phyloP scores from a whole-genome alignment of 768 basidiomycete species.

The Kwoniella dejecticola region DNA sequence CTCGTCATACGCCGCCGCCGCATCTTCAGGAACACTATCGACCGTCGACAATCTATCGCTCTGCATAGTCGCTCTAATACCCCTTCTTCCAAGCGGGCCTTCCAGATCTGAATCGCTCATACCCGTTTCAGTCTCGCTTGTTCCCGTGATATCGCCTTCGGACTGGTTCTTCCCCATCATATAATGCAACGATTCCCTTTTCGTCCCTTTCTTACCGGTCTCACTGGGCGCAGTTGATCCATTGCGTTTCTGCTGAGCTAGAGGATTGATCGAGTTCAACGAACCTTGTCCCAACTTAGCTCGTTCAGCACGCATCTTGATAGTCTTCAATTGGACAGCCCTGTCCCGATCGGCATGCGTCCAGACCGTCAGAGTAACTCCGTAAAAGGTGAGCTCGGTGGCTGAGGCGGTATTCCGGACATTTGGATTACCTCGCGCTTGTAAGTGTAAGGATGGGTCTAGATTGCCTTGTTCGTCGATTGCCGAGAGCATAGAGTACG shows the following conservation, averaged over 20 bases:
- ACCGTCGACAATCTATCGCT: conserved; percentile 15
- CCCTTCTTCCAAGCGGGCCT: conserved; percentile 10
- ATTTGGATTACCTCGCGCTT: conserved; percentile 7
- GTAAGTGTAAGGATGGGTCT: not conserved
- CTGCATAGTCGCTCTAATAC: not conserved
- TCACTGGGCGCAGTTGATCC: not conserved
- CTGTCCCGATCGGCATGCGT: conserved; percentile 90
- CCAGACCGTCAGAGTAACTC: conserved; percentile 93
- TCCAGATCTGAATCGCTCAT: conserved; percentile 38
- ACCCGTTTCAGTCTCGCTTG: conserved; percentile 35
- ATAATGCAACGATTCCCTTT: conserved; percentile 14
- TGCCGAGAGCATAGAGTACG: conserved; percentile 5
- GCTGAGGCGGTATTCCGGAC: conserved; percentile 12
- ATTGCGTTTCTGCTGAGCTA: conserved; percentile 2
- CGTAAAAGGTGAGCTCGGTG: conserved; percentile 69
- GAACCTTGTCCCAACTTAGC: conserved; percentile 10
- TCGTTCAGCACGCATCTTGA: conserved; percentile 30
- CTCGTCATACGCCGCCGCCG: conserved; percentile 35
- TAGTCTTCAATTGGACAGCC: conserved; percentile 58
- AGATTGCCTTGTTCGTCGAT: conserved; percentile 5
- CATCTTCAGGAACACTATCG: conserved; percentile 28
- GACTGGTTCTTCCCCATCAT: conserved; percentile 17
- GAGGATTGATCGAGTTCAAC: conserved; percentile 1
- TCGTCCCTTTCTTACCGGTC: not conserved
- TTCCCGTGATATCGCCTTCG: conserved; percentile 15